Conservation (phyloP, 2,329 filamentous ascomycete species). For the Triangularia verruculosa region DNA sequence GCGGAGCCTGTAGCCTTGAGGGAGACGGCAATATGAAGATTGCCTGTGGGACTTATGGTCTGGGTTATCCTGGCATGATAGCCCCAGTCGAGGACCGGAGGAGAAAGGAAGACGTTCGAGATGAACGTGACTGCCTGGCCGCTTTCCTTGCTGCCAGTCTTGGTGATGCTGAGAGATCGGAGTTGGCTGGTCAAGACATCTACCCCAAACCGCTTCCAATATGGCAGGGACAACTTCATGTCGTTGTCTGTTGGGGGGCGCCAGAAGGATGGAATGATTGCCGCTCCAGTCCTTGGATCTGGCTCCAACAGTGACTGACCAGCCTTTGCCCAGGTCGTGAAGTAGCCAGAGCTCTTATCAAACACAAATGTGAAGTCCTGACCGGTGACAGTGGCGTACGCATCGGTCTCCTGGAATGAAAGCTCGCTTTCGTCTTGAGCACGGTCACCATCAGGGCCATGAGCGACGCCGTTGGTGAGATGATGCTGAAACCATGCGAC, state of each 20-base stretch:
- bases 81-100: constrained; percentile 61
- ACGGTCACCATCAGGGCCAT: constrained; percentile 1
- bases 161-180: constrained; percentile 37
- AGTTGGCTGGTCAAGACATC: constrained; percentile 46
- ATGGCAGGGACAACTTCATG: constrained; percentile 47
- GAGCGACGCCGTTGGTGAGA: constrained; percentile 31
- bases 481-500: constrained; percentile 53
- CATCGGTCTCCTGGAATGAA: constrained; percentile 21
- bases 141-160: constrained; percentile 14
- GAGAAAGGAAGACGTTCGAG: constrained; percentile 50
- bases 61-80: constrained; percentile 50
- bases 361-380: constrained; percentile 41
- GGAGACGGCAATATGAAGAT: constrained; percentile 44
- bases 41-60: constrained; percentile 45
- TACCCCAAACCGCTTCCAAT: constrained; percentile 56
- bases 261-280: constrained; percentile 53
- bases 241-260: constrained; percentile 67
- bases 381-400: constrained; percentile 30
- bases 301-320: constrained; percentile 33
- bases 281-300: constrained; percentile 36
- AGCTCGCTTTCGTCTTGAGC: constrained; percentile 20
- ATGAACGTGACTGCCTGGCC: constrained; percentile 34
- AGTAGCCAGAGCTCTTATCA: constrained; percentile 42
- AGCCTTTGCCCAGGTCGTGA: constrained; percentile 42
- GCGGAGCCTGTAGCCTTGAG: constrained; percentile 46